Evolutionary conservation across 495 filamentous ascomycete species (phyloP).

Genomic region (Hamigera avellanea): DNA sequence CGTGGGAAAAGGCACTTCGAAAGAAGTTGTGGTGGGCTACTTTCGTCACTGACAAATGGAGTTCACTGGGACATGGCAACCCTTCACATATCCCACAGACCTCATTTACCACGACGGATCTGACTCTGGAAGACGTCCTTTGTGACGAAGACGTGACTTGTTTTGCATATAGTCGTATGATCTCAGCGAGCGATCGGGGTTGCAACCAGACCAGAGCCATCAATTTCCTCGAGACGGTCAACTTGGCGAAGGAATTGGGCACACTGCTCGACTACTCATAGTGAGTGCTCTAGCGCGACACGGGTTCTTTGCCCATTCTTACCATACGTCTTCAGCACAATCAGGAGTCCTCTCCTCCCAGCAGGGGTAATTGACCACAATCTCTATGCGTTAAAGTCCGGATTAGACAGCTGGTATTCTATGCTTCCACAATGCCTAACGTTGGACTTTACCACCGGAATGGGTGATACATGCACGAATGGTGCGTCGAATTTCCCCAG

Average conservation of each 20-base stretch:
- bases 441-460: background rate
- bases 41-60: conserved; percentile 11
- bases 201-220: background rate
- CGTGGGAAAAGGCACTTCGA: conserved; percentile 10
- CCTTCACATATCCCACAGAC: conserved; percentile 8
- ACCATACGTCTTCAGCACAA: background rate
- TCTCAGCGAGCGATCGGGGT: background rate
- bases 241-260: background rate
- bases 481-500: background rate
- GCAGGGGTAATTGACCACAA: conserved; percentile 1
- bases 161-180: background rate
- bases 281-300: background rate
- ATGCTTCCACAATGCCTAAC: conserved; percentile 1
- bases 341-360: too few relatives aligned
- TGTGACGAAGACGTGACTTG: conserved; percentile 8
- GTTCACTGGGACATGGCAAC: conserved; percentile 11
- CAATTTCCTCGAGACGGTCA: background rate
- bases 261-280: background rate
- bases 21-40: conserved; percentile 12
- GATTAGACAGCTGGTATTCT: conserved; percentile 1
- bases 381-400: background rate
- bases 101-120: conserved; percentile 4
- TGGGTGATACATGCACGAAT: background rate
- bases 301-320: background rate
- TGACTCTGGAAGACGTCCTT: conserved; percentile 3